Evolutionary conservation across 352 stramenopile species (phyloP), one percentile per base, ranked within the genome.

Genomic region (Elongisporangium prolatum): DNA sequence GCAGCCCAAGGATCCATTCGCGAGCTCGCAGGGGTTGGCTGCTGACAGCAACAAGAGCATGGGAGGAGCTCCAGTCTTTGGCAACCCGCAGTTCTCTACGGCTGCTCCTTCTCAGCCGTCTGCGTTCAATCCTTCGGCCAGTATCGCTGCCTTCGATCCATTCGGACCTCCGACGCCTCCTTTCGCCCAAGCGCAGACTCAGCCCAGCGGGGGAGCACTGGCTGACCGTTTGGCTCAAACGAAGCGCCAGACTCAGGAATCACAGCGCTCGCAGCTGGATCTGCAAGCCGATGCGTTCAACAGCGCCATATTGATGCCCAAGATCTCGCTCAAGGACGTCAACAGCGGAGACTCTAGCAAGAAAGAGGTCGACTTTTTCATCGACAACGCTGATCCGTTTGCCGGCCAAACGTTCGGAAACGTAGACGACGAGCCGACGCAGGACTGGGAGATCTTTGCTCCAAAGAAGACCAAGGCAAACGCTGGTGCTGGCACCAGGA

Each of bases 241-340:
- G 18, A 79, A 75, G 44, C 75, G 80, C 1, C 77, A 83, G 49
- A 92, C 82, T 17, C 82, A 90, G 49, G 82, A 90, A 48, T 68
- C 72, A 18, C 71, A 84, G 28, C 79, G 82, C 0, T 82, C 74
- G 20, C 71, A 86, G 52, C 64, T 92, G 22, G 60, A 67, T 2
- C 83, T 90, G 56, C 74, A 77, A 1, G 74, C 77, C 1, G 75
- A 78, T 21, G 61, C 70, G 16, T 92, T 89, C 55, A 73, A 40
- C 59, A 64, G 47, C 20, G 20, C 56, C 21, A 61, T 59, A 11
- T 24, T 50, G 14, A 62, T 56, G 38, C 24, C 59, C 17, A 75
- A 72, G 54, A 72, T 86, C 60, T 88, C 75, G 20, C 62, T 86
- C 17, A 80, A 71, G 54, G 67, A 70, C 38, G 55, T 80, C 17